A percentile compares a stretch with the other conserved stretches of the same genome.
These are phyloP conservation scores for Colletotrichum shisoi DNA, from an alignment of 2,329 filamentous ascomycete genomes.

Conservation along the genomic window DNA sequence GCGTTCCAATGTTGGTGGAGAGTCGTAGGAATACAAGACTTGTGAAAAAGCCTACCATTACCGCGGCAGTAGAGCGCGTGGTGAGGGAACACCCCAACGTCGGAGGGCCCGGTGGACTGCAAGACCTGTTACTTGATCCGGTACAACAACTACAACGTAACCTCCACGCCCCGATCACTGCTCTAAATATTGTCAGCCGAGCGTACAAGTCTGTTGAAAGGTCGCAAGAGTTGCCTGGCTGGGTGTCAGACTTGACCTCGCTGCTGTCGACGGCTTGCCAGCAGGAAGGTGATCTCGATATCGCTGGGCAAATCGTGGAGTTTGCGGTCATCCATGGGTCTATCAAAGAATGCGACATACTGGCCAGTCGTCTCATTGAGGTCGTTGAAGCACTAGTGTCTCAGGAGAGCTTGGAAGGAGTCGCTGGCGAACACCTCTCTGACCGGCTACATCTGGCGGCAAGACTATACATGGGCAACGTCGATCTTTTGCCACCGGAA, in stretches of 20 bases:
- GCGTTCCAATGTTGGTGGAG: background rate
- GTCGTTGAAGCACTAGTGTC: conserved; percentile 21
- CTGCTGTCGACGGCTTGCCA: conserved; percentile 33
- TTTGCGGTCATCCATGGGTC: conserved; percentile 21
- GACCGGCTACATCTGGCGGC: conserved; percentile 17
- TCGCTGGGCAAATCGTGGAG: conserved; percentile 30
- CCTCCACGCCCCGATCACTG: conserved; percentile 11
- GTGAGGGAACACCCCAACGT: conserved; percentile 11
- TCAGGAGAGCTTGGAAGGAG: background rate
- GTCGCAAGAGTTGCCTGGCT: conserved; percentile 22
- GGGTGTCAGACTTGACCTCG: conserved; percentile 32
- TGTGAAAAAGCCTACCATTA: background rate
- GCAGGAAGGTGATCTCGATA: conserved; percentile 17
- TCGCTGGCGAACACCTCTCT: background rate
- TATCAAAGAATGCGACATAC: conserved; percentile 9
- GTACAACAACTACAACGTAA: background rate
- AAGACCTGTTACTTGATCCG: background rate
- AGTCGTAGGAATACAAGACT: background rate
- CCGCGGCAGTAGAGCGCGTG: conserved; percentile 3
- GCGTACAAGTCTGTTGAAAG: conserved; percentile 23
- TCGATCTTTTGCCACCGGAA: conserved; percentile 3
- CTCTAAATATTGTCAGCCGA: conserved; percentile 27
- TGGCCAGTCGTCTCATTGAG: conserved; percentile 22
- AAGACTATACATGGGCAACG: conserved; percentile 27
- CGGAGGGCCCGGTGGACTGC: background rate